Evolutionary conservation across 306 rosid genomes (phyloP).

Genomic region (Bauhinia variegata): DNA sequence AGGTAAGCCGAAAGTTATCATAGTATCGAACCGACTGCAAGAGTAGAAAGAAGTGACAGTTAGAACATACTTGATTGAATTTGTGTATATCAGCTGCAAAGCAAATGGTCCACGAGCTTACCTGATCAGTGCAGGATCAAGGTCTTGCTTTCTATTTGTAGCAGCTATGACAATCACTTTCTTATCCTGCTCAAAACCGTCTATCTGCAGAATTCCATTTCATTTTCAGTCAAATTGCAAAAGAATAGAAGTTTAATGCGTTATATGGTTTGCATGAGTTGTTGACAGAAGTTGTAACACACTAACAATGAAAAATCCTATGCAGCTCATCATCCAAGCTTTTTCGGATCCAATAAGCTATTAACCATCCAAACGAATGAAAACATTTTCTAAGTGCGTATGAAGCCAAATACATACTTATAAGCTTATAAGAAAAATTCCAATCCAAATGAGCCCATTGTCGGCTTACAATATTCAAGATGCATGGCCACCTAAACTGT

Average conservation of each 20-base stretch:
- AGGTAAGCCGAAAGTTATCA: conserved; percentile 76
- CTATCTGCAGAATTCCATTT: conserved; percentile 65
- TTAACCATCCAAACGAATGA: neutral
- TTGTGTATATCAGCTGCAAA: conserved; percentile 9
- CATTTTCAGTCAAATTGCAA: conserved; percentile 14
- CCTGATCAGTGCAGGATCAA: conserved; percentile 90
- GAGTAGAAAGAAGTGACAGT: conserved; percentile 20
- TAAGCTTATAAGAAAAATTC: neutral
- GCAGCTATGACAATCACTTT: conserved; percentile 93
- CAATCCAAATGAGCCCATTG: too few relatives aligned
- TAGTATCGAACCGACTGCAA: conserved; percentile 79
- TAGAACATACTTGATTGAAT: neutral
- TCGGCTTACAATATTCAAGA: too few relatives aligned
- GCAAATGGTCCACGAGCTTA: conserved; percentile 29
- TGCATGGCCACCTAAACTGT: too few relatives aligned
- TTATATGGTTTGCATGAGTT: conserved; percentile 6
- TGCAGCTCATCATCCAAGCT: too few relatives aligned
- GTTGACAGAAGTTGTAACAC: neutral
- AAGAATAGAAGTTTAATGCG: conserved; percentile 1
- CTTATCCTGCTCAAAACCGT: conserved; percentile 93
- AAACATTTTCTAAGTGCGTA: conserved; percentile 10
- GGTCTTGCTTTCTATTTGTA: conserved; percentile 95
- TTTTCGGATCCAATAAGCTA: too few relatives aligned
- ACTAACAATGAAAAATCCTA: too few relatives aligned
- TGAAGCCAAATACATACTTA: conserved; percentile 7